Base-by-base conservation (phyloP, 2,329 filamentous ascomycete genomes). In the Diaporthe eres region DNA sequence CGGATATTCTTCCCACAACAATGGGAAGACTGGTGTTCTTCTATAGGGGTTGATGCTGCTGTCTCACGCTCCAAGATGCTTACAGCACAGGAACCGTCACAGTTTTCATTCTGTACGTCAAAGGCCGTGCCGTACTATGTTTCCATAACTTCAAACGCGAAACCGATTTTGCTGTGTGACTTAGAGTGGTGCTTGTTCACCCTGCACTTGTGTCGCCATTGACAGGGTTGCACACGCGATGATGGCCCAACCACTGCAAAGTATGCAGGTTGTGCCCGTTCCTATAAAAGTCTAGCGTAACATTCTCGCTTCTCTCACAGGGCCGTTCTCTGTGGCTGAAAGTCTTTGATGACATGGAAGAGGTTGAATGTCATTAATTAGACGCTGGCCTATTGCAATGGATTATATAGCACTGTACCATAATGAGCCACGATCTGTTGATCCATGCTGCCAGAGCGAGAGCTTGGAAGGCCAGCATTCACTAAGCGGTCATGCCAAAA, bases 151-250 rank as follows among this genome's bases (percentile, higher is more conserved):
- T 31, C 51, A 19, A 6, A 28, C 25, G 2, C 12, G 17, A 42
- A 10, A 22, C 17, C 2, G 2, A 22, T 22, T 13, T 9, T 8
- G 37, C n/a, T 37, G 10, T 13, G 8, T 34, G 9, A 2, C 4
- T 25, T 49, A 4, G 9, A 0, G n/a, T 65, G 42, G 10, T 47
- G 25, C 37, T 25, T 6, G 3, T 10, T 28, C 1, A 8, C 15
- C 9, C 42, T 65, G 42, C 61, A 34, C 15, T 65, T 34, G 17
- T 65, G 42, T 47, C 61, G 57, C 57, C 37, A 63, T 44, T 37
- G 58, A 25, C 58, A 63, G 58, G 58, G 58, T 63, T 63, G 22
- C 58, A 44, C 12, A 63, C 58, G 34, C 58, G 4, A 63, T 63
- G 37, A 44, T 44, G 17, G 55, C 31, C 34, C 57, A n/a, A 31